Percentiles rank a stretch among this genome's conserved stretches.
Evolutionary conservation across 768 basidiomycete genomes (phyloP).

Genomic region (Lactarius hatsudake): DNA sequence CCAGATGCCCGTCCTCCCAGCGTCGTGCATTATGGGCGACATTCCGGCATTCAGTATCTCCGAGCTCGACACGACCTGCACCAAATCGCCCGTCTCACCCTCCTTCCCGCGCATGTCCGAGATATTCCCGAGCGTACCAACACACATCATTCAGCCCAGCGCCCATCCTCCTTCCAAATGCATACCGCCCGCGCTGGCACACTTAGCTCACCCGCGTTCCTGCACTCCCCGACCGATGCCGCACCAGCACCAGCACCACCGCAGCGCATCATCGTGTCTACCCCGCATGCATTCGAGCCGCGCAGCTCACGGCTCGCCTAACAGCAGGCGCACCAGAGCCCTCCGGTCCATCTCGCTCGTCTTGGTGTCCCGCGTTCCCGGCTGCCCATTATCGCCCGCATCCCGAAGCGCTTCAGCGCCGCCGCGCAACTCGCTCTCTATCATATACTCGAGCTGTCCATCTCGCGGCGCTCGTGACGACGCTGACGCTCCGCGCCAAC

Average conservation of each 20-base stretch:
- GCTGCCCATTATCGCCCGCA: conserved; percentile 29
- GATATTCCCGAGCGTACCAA: not conserved
- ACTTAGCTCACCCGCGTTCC: conserved; percentile 18
- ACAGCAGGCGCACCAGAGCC: conserved; percentile 12
- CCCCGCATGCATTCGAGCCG: not conserved
- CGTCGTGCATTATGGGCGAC: conserved; percentile 16
- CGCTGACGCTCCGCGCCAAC: conserved; percentile 26
- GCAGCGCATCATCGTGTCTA: not conserved
- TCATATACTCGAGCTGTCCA: conserved; percentile 29
- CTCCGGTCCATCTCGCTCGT: conserved; percentile 21
- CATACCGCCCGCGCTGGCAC: conserved; percentile 3
- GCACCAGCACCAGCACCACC: not conserved
- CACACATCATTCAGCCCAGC: not conserved
- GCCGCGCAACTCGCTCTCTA: conserved; percentile 32
- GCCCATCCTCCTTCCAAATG: not conserved
- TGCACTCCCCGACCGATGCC: not conserved
- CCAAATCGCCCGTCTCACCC: not conserved
- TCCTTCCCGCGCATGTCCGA: not conserved
- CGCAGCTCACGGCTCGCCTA: not conserved
- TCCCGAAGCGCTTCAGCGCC: conserved; percentile 30
- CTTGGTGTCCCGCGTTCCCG: conserved; percentile 26
- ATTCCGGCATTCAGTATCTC: conserved; percentile 13
- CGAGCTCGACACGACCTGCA: too few species aligned
- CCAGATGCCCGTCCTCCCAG: conserved; percentile 28
- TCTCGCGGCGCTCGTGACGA: conserved; percentile 31